A percentile compares a stretch with the other conserved stretches of the same genome.
Evolutionary conservation across 441 rosid species (phyloP).

Genomic region (Pelargonium citronellum): DNA sequence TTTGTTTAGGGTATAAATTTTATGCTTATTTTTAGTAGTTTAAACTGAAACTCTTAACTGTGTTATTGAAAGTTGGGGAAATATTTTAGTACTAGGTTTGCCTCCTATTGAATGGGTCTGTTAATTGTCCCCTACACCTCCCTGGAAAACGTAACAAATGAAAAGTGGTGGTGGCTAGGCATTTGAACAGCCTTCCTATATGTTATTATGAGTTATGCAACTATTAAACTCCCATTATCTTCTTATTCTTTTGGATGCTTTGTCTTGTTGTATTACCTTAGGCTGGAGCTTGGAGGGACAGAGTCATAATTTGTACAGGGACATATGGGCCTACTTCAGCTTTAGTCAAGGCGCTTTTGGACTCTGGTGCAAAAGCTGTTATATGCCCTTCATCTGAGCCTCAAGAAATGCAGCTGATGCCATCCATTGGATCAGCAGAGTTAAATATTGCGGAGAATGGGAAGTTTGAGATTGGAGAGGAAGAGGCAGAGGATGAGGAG

Average conservation of each 20-base stretch:
- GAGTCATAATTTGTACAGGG: slow-evolving; percentile 82
- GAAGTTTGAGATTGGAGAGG: slow-evolving; percentile 87
- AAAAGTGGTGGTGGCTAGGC: not conserved
- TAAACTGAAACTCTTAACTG: not conserved
- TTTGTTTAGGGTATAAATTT: not conserved
- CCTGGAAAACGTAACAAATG: not conserved
- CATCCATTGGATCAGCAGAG: slow-evolving; percentile 48
- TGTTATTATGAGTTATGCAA: not conserved
- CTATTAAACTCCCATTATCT: not conserved
- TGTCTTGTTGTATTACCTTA: slow-evolving; percentile 20
- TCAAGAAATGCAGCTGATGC: slow-evolving; percentile 41
- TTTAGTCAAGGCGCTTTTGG: slow-evolving; percentile 70
- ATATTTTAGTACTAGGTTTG: too few relatives aligned
- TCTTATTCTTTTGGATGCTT: slow-evolving; percentile 2
- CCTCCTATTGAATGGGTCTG: too few relatives aligned
- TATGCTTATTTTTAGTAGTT: not conserved
- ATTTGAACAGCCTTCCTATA: not conserved
- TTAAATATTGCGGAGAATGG: slow-evolving; percentile 50
- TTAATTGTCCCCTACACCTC: too few relatives aligned
- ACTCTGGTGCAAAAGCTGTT: slow-evolving; percentile 88
- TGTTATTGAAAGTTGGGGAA: too few relatives aligned
- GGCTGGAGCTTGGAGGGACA: slow-evolving; percentile 98
- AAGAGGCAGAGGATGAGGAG: slow-evolving; percentile 62
- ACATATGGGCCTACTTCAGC: slow-evolving; percentile 63
- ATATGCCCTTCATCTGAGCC: slow-evolving; percentile 72